Conservation (phyloP, 768 basidiomycete genomes). For the Coprinopsis cinerea region DNA sequence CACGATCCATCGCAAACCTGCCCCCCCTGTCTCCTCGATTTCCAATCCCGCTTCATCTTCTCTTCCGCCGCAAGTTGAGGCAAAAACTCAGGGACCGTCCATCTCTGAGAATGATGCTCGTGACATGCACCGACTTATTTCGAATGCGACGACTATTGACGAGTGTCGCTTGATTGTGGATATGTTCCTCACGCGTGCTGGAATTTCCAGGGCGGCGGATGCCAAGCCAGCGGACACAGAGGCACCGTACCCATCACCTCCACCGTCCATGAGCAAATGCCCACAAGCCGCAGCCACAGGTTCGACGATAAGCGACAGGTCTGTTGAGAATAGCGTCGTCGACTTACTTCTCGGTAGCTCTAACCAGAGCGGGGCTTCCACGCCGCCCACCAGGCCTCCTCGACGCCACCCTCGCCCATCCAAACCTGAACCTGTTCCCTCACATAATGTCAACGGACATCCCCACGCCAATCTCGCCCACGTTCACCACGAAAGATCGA, state of each 20-base stretch:
- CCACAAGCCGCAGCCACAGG: too few species aligned
- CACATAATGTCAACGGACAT: neutral
- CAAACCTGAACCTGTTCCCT: neutral
- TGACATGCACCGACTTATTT: conserved; percentile 64
- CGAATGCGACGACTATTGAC: conserved; percentile 64
- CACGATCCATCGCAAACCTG: conserved; percentile 15
- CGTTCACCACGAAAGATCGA: neutral
- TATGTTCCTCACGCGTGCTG: conserved; percentile 61
- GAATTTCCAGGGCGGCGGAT: conserved; percentile 9
- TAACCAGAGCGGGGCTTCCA: neutral
- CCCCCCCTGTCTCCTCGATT: conserved; percentile 15
- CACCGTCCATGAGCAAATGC: conserved; percentile 27
- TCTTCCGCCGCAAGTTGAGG: conserved; percentile 10
- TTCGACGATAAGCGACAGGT: conserved; percentile 20
- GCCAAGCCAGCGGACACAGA: conserved; percentile 23
- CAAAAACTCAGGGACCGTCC: conserved; percentile 14
- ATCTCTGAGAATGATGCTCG: conserved; percentile 43
- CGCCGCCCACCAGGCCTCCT: conserved; percentile 2
- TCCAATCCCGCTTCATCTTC: conserved; percentile 8
- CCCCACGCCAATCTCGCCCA: neutral
- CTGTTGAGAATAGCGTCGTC: conserved; percentile 46
- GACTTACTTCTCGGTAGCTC: conserved; percentile 36
- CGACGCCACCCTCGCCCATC: conserved; percentile 6
- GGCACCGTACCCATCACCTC: conserved; percentile 28
- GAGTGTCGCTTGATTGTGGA: conserved; percentile 85